Evolutionary conservation across 2,329 filamentous ascomycete species (phyloP).

Genomic region (Aureobasidium sp.): DNA sequence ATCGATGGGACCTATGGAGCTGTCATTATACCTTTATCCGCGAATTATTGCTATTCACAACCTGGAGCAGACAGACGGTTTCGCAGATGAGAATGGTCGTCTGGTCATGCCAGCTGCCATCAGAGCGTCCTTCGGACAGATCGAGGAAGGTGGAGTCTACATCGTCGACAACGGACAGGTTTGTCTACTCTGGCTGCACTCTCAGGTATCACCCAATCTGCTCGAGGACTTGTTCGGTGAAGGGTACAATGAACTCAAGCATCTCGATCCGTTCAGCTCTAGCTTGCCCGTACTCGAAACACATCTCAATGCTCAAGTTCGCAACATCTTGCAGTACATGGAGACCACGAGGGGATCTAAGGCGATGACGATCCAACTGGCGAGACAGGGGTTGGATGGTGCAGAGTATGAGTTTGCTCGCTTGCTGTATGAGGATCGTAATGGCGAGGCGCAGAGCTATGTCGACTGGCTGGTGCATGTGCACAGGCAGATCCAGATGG

Average conservation of each 20-base stretch:
- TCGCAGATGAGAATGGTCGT: slow-evolving; percentile 85
- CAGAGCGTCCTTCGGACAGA: slow-evolving; percentile 74
- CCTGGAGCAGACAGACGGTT: slow-evolving; percentile 77
- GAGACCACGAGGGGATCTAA: slow-evolving; percentile 74
- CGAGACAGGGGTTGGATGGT: slow-evolving; percentile 84
- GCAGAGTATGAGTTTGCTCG: slow-evolving; percentile 95
- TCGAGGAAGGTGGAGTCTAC: slow-evolving; percentile 91
- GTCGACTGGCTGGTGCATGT: slow-evolving; percentile 97
- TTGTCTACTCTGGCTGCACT: slow-evolving; percentile 85
- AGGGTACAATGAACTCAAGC: slow-evolving; percentile 60
- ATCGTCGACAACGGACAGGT: slow-evolving; percentile 92
- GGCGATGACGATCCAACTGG: slow-evolving; percentile 79
- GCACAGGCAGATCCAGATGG: slow-evolving; percentile 85
- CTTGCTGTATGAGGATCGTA: slow-evolving; percentile 84
- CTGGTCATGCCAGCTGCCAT: slow-evolving; percentile 72
- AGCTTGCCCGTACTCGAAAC: slow-evolving; percentile 78
- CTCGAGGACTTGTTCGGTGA: slow-evolving; percentile 84
- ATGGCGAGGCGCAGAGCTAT: slow-evolving; percentile 96
- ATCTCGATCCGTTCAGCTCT: slow-evolving; percentile 72
- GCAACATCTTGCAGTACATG: slow-evolving; percentile 86
- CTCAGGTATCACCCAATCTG: slow-evolving; percentile 85
- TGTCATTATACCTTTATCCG: slow-evolving; percentile 89
- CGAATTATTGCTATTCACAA: slow-evolving; percentile 89
- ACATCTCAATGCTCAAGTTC: slow-evolving; percentile 86
- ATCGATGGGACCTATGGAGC: slow-evolving; percentile 74